Evolutionary conservation across 2,329 filamentous ascomycete species (phyloP).

Genomic region (Talaromyces sp.): DNA sequence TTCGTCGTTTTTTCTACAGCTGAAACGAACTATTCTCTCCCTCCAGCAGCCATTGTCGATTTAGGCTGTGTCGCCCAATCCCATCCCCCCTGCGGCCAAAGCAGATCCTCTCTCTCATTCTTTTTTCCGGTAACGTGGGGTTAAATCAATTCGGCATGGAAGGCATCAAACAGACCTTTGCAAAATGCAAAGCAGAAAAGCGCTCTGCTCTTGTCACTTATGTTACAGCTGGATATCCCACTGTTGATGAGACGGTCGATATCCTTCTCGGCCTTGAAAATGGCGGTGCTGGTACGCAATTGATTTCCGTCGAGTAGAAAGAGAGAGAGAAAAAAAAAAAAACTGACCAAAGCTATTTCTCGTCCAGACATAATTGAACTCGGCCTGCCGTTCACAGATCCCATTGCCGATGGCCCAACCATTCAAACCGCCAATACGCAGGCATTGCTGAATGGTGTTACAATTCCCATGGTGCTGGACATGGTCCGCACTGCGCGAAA

Average conservation of each 20-base stretch:
- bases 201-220: slow-evolving; percentile 88
- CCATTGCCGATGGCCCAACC: slow-evolving; percentile 94
- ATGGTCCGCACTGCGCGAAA: slow-evolving; percentile 79
- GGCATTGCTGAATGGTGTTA: slow-evolving; percentile 85
- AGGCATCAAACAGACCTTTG: slow-evolving; percentile 53
- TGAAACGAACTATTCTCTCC: background rate
- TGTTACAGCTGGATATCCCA: slow-evolving; percentile 90
- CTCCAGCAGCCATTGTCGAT: background rate
- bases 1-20: background rate
- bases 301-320: background rate
- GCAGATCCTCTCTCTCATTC: background rate
- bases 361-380: slow-evolving; percentile 83
- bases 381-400: slow-evolving; percentile 94
- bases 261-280: slow-evolving; percentile 86
- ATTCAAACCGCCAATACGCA: slow-evolving; percentile 94
- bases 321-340: background rate
- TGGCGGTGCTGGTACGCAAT: slow-evolving; percentile 72
- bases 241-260: slow-evolving; percentile 72
- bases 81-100: background rate
- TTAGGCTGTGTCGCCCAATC: background rate
- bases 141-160: slow-evolving; percentile 39
- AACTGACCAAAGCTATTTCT: slow-evolving; percentile 11
- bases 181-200: slow-evolving; percentile 52
- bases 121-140: background rate
- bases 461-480: slow-evolving; percentile 69